Percentiles rank a stretch among this genome's conserved stretches.
Evolutionary conservation across 2,329 filamentous ascomycete genomes (phyloP).

Genomic region (Lachnellula cervina): DNA sequence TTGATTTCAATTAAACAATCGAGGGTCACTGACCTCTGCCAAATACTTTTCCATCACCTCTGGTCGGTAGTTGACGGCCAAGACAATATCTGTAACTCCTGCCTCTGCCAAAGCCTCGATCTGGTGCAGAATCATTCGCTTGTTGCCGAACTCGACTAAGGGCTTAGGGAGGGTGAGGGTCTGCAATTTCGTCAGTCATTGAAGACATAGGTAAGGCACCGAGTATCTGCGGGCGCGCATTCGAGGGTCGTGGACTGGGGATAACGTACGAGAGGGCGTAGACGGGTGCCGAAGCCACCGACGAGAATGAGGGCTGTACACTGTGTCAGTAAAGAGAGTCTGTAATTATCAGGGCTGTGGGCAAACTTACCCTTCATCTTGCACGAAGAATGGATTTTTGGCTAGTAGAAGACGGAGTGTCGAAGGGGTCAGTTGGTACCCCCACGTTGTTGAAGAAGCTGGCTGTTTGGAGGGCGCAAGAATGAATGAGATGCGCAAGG

Average conservation of each 20-base stretch:
- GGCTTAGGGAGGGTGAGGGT: constrained; percentile 96
- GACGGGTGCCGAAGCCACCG: constrained; percentile 96
- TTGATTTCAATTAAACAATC: neutral
- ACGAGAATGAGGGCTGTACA: constrained; percentile 88
- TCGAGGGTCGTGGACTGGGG: constrained; percentile 11
- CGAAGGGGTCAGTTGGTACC: constrained; percentile 5
- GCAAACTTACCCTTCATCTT: constrained; percentile 31
- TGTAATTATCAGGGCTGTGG: neutral
- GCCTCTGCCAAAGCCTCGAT: constrained; percentile 90
- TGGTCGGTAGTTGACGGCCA: constrained; percentile 97
- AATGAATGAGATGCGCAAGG: neutral
- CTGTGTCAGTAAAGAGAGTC: constrained; percentile 17
- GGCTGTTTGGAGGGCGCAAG: neutral
- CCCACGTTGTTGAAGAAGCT: constrained; percentile 5
- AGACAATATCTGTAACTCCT: constrained; percentile 94
- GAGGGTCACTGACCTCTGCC: constrained; percentile 62
- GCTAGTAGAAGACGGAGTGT: neutral
- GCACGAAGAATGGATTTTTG: constrained; percentile 14
- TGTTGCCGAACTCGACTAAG: constrained; percentile 96
- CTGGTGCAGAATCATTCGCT: constrained; percentile 98
- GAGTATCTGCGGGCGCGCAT: constrained; percentile 11
- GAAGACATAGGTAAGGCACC: constrained; percentile 23
- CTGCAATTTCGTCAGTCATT: constrained; percentile 41
- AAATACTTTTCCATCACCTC: constrained; percentile 96
- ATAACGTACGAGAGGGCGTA: constrained; percentile 80